Evolutionary conservation across 2,329 filamentous ascomycete genomes (phyloP), one percentile per base, ranked within the genome.

Genomic region (Aspergillus arachidicola): DNA sequence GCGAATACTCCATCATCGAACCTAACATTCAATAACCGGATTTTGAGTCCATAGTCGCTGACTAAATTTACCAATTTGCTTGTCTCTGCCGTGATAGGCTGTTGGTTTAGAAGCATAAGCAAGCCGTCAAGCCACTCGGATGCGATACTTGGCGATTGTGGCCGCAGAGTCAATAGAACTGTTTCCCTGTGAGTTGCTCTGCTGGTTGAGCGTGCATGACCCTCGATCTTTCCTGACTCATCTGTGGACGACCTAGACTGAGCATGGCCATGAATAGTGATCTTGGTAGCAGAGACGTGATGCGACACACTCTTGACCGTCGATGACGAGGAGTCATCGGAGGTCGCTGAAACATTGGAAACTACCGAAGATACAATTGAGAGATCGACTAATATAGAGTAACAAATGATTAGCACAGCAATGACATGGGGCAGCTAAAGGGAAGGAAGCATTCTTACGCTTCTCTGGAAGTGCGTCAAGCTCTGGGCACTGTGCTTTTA

Each of bases 101-200:
- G 88, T 78, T 99, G 95, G 74, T 96, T 93, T 28, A 99, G 85
- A 60, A 99, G 84, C 93, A 99, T 96, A 61, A 98, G 84, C 67
- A 99, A 81, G 1, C 95, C 95, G 76, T 99, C 95, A 6, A 99
- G 85, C 95, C 95, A 99, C 79, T 99, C 95, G 0, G 93, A 96
- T 11, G 95, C 95, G 55, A 95, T 82, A 67, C 88, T 92, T 74
- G 95, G 91, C 63, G 88, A 91, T 63, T 88, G 82, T 6, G 94
- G 94, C 76, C 93, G 89, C 58, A 99, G 84, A n/a, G 90, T 92
- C 59, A 99, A 83, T 26, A 98, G 85, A 1, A 91, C 85, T 57
- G 87, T 83, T 76, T 98, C 95, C 68, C 86, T 85, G 38, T 78
- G 73, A 21, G 73, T 79, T 41, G 74, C 66, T 66, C 72, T 73